A percentile compares a stretch with the other conserved stretches of the same genome.
Evolutionary conservation across 768 basidiomycete species (phyloP).

Genomic region (Cyclocybe aegerita): DNA sequence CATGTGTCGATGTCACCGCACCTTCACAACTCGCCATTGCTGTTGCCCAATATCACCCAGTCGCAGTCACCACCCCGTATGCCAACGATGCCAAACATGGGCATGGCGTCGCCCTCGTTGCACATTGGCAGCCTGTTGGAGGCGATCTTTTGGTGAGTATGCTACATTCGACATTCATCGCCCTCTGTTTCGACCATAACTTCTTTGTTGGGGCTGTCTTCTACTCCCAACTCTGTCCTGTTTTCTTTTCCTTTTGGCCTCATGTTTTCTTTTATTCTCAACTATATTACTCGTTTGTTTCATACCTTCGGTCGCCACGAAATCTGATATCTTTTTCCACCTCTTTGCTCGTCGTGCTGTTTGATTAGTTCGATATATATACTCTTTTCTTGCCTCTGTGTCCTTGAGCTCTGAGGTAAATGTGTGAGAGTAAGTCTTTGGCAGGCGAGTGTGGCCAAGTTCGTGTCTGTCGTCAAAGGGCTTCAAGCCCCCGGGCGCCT

Average conservation of each 20-base stretch:
- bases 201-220: conserved; percentile 3
- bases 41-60: conserved; percentile 42
- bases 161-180: conserved; percentile 6
- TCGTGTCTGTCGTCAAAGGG: too few species aligned
- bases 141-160: conserved; percentile 4
- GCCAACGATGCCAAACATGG: conserved; percentile 49
- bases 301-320: conserved; percentile 17
- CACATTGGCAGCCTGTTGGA: conserved; percentile 48
- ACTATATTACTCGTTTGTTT: conserved; percentile 9
- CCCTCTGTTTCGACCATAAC: conserved; percentile 5
- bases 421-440: too few species aligned
- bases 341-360: conserved; percentile 1
- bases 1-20: conserved; percentile 48
- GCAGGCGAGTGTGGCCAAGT: too few species aligned
- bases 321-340: conserved; percentile 11
- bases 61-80: conserved; percentile 52
- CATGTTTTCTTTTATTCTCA: conserved; percentile 7
- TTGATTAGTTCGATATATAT: conserved; percentile 3
- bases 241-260: conserved; percentile 1
- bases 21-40: conserved; percentile 46
- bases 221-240: conserved; percentile 14
- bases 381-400: conserved; percentile 2
- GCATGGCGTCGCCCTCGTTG: conserved; percentile 53
- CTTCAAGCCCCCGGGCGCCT: too few species aligned
- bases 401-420: conserved; percentile 3